Conservation (phyloP, 331 rosid species). For the Acacia pycnantha region DNA sequence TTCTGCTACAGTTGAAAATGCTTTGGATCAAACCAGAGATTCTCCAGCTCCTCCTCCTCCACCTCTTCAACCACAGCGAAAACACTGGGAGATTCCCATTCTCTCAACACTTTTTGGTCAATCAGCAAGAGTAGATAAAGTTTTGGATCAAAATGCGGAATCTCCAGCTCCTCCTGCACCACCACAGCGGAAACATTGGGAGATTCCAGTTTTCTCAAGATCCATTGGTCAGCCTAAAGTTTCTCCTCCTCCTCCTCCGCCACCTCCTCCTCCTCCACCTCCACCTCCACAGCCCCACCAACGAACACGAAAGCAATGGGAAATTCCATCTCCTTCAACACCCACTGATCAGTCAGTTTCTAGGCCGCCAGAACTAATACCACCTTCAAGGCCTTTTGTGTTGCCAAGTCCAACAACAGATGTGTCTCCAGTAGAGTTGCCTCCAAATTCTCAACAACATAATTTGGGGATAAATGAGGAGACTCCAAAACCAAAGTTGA, state of each 20-base stretch:
- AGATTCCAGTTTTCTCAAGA: slow-evolving; percentile 25
- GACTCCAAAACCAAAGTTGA: slow-evolving; percentile 63
- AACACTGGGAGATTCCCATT: slow-evolving; percentile 35
- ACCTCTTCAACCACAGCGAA: slow-evolving; percentile 28
- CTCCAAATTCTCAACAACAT: slow-evolving; percentile 7
- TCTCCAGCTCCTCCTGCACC: slow-evolving; percentile 24
- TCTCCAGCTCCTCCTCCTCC: slow-evolving; percentile 13
- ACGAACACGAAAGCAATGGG: slow-evolving; percentile 39
- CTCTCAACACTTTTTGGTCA: slow-evolving; percentile 6
- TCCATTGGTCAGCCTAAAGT: slow-evolving; percentile 3
- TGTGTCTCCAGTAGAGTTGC: slow-evolving; percentile 36
- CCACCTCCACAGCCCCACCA: slow-evolving; percentile 12
- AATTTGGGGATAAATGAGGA: slow-evolving; percentile 48
- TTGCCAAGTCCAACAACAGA: slow-evolving; percentile 33
- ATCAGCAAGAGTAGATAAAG: slow-evolving; percentile 8
- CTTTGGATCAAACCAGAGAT: not conserved
- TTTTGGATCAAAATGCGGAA: slow-evolving; percentile 21
- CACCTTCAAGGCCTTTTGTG: slow-evolving; percentile 58
- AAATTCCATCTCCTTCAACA: slow-evolving; percentile 16
- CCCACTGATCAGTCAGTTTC: slow-evolving; percentile 27
- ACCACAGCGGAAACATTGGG: slow-evolving; percentile 39
- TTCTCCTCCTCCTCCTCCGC: slow-evolving; percentile 5
- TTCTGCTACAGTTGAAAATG: slow-evolving; percentile 6
- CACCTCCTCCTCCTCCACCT: not conserved
- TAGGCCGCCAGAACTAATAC: slow-evolving; percentile 57